These are phyloP conservation scores for Pythium plurisporium DNA, from an alignment of 352 stramenopile species.

Conservation along the genomic window DNA sequence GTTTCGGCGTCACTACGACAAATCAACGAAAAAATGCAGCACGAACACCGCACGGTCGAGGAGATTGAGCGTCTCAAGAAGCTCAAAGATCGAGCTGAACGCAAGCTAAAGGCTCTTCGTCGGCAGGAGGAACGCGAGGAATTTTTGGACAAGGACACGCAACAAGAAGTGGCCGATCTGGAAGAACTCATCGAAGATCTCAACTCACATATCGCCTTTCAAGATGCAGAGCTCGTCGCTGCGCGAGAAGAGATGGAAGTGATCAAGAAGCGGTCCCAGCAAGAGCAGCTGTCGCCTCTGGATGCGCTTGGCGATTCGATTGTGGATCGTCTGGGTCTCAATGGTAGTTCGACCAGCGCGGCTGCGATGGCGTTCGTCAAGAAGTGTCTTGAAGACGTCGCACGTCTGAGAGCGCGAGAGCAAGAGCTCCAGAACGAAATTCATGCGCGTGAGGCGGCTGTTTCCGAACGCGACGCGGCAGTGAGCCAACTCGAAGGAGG, in stretches of 20 bases:
- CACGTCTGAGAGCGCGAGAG: constrained; percentile 39
- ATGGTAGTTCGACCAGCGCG: background rate
- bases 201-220: constrained; percentile 78
- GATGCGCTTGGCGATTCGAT: constrained; percentile 33
- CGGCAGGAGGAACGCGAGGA: constrained; percentile 43
- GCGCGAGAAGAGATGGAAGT: constrained; percentile 48
- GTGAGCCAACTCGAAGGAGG: constrained; percentile 61
- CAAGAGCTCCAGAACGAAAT: constrained; percentile 35
- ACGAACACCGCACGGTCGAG: constrained; percentile 48
- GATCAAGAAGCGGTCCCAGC: constrained; percentile 40
- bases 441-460: background rate
- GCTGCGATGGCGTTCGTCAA: constrained; percentile 29
- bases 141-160: constrained; percentile 54
- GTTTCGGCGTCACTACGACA: constrained; percentile 49
- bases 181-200: constrained; percentile 77
- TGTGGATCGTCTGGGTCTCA: constrained; percentile 24
- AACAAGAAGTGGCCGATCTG: constrained; percentile 66
- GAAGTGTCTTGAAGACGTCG: constrained; percentile 54
- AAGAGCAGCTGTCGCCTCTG: constrained; percentile 41
- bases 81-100: constrained; percentile 56
- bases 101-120: constrained; percentile 47
- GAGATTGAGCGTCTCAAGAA: constrained; percentile 70
- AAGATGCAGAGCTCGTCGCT: constrained; percentile 58
- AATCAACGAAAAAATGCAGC: constrained; percentile 64
- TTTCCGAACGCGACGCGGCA: constrained; percentile 33